Base-by-base conservation (phyloP, 345 rosid species). In the Cardamine occulta region DNA sequence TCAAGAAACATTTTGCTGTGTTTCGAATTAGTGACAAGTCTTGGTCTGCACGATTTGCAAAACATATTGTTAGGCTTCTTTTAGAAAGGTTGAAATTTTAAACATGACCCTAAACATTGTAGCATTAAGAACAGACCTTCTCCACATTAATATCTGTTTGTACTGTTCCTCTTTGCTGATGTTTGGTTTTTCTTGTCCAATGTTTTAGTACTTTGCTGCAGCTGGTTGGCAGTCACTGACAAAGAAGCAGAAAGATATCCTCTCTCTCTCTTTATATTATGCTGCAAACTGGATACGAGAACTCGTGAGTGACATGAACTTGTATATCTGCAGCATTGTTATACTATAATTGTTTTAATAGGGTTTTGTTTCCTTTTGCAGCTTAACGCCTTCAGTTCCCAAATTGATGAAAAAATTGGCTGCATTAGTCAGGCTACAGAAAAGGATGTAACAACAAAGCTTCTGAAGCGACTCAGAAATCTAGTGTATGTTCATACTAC, bases 321-420 rank as follows among this genome's bases (percentile, higher is more conserved):
- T 53, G 34, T 39, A 69, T 51, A 69, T 18, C 39, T 55, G 47
- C 23, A 60, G 23, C 56, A 52, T 52, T 61, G 48, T 29, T 28
- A 17, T 61, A 42, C 56, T 40, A 40, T 8, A 31, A 10, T 21
- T 67, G 49, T 8, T 67, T 79, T 71, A 26, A 79, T 60, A 72
- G 45, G 73, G 21, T 62, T 73, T 66, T 67, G 26, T 48, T 67
- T 72, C 42, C 58, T n/a, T 4, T 34, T 80, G 77, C 68, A 91
- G 97, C 91, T 92, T 51, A 92, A 89, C 79, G 91, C 92, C 74
- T 92, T 92, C 84, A 81, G 89, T 31, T 74, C 93, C 64, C 96
- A 92, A 85, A 80, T 91, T 26, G 78, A 80, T 73, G 87, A 84
- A 72, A 81, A 75, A 77, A 76, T 74, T 86, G 81, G 84, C 68